Evolutionary conservation across 345 rosid species (phyloP), one percentile per base, ranked within the genome.

Genomic region (Ceriops tagal): DNA sequence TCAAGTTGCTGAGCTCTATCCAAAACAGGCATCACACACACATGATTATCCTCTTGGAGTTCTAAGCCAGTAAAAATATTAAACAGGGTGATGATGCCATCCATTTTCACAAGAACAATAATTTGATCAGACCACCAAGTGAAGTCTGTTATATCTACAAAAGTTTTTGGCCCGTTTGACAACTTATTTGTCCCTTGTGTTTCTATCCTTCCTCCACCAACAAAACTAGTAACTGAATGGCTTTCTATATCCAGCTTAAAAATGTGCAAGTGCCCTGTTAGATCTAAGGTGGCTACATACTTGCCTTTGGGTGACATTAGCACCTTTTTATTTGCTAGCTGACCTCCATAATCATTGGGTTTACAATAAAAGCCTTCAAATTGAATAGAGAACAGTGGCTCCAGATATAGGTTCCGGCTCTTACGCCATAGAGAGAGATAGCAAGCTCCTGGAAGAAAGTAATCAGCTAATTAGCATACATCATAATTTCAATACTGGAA

Each of bases 41-140:
- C 78, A 72, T 75, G 82, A 77, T 76, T 81, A 78, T 78, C 80
- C 73, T 88, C 88, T 73, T 81, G 77, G 70, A 87, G 69, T 70
- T 77, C 81, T 71, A 73, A 73, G 73, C 89, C 88, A 55, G 77
- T 78, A 71, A 62, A 70, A 62, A 85, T 66, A 83, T 92, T 89
- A 64, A 83, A 58, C 87, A 88, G 85, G 65, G 81, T 71, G 61
- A 92, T 35, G 35, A 52, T 67, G 55, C 96, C 96, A 20, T 81
- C 77, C 65, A 72, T 76, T 78, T 81, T 92, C 61, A 82, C 83
- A 71, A 92, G 62, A 73, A 89, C 65, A 74, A 95, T 73, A 73
- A 87, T 63, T 24, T 85, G 86, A 66, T 88, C 93, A 69, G 93
- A 89, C 97, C 97, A 95, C 99, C 97, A 95, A 61, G 97, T 83